Percentiles rank a stretch among this genome's conserved stretches.
phyloP scores from a whole-genome alignment of 116 monocot species.

The Iris pallida region DNA sequence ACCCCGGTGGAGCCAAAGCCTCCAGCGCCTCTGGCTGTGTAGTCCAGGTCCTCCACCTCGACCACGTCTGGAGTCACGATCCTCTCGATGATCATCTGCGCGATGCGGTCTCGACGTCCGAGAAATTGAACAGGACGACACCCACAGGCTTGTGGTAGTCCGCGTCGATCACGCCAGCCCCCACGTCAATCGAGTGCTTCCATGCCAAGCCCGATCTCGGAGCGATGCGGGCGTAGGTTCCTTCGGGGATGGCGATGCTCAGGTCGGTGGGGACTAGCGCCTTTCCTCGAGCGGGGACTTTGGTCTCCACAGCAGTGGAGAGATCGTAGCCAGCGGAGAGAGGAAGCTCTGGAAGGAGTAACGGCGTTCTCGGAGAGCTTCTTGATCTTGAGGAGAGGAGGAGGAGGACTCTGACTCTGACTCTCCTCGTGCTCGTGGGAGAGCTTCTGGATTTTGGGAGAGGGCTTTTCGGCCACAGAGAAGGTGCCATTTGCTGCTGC shows the following conservation, averaged over 20 bases:
- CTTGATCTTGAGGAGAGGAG: conserved; percentile 57
- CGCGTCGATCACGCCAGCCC: conserved; percentile 86
- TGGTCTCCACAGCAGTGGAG: conserved; percentile 54
- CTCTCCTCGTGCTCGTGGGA: too few species aligned
- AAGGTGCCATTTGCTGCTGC: too few species aligned
- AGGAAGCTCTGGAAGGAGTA: conserved; percentile 53
- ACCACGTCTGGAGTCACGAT: conserved; percentile 34
- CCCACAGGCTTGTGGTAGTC: conserved; percentile 75
- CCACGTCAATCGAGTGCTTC: conserved; percentile 93
- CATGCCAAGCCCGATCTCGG: conserved; percentile 81
- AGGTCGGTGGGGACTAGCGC: conserved; percentile 85
- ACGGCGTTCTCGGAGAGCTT: conserved; percentile 70
- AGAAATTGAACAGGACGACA: conserved; percentile 54
- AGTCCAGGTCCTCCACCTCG: conserved; percentile 52
- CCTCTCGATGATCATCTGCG: conserved; percentile 48
- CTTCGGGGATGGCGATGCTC: conserved; percentile 77
- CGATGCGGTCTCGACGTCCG: conserved; percentile 45
- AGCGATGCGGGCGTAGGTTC: conserved; percentile 77
- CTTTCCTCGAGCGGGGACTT: conserved; percentile 69
- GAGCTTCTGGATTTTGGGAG: too few species aligned
- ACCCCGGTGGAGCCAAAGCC: conserved; percentile 87
- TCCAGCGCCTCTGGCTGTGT: conserved; percentile 50
- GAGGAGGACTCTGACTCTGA: too few species aligned
- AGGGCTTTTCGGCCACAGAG: too few species aligned
- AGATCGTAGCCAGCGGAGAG: conserved; percentile 85